These are phyloP conservation scores for Crithidia fasciculata DNA, from an alignment of 208 protist species.

Conservation along the genomic window DNA sequence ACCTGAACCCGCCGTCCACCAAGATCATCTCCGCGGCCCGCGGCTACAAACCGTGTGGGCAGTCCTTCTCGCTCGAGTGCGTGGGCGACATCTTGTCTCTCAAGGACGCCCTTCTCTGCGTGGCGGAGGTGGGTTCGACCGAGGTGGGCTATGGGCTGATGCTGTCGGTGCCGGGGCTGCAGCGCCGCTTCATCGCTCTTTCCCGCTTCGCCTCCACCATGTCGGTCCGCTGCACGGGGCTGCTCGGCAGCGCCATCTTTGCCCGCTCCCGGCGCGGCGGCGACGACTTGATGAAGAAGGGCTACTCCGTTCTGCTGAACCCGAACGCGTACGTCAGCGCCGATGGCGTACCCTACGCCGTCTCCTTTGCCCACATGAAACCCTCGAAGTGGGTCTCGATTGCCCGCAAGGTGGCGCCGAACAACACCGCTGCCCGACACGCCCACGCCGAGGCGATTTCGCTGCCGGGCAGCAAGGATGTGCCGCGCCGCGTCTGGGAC, in stretches of 20 bases:
- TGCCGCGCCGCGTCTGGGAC: conserved; percentile 60
- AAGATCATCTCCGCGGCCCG: conserved; percentile 70
- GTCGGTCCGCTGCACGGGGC: conserved; percentile 62
- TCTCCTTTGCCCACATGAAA: conserved; percentile 75
- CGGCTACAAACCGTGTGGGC: conserved; percentile 60
- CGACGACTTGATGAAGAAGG: conserved; percentile 44
- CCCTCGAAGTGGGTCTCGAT: conserved; percentile 64
- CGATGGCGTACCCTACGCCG: conserved; percentile 85
- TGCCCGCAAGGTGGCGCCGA: conserved; percentile 38
- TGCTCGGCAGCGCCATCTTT: conserved; percentile 59
- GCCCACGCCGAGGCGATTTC: conserved; percentile 44
- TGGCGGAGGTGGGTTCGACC: conserved; percentile 74
- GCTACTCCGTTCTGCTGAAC: conserved; percentile 64
- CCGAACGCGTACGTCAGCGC: conserved; percentile 86
- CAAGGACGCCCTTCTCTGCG: conserved; percentile 81
- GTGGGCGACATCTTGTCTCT: conserved; percentile 61
- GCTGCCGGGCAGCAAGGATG: conserved; percentile 20
- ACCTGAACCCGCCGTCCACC: conserved; percentile 35
- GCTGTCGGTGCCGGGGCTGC: conserved; percentile 54
- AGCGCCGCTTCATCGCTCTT: conserved; percentile 66
- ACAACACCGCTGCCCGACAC: conserved; percentile 52
- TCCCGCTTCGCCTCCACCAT: conserved; percentile 74
- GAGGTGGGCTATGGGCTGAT: conserved; percentile 74
- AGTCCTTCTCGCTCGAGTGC: conserved; percentile 69
- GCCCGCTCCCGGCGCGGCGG: conserved; percentile 58